Evolutionary conservation across 1,284 basidiomycete genomes (phyloP).

Genomic region (Apiotrichum gracile): DNA sequence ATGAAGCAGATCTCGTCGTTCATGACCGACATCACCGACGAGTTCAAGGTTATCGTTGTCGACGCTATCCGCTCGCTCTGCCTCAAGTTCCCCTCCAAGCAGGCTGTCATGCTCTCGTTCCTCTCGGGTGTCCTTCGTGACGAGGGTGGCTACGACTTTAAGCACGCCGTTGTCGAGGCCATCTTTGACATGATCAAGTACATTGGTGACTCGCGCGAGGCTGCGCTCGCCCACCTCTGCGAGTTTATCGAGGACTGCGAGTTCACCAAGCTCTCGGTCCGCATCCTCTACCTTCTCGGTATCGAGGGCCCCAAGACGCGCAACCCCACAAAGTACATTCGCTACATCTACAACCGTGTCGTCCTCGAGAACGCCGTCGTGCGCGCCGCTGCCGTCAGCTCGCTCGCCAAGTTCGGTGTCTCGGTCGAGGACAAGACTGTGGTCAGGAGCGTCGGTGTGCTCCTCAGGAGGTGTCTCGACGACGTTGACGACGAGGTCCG

Average conservation of each 20-base stretch:
- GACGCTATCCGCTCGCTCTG: conserved; percentile 97
- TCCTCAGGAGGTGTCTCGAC: conserved; percentile 87
- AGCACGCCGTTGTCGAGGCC: conserved; percentile 96
- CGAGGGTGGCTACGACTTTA: conserved; percentile 99
- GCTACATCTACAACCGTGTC: conserved; percentile 99
- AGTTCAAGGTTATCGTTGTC: conserved; percentile 99
- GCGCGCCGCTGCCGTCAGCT: conserved; percentile 89
- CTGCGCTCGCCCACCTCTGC: conserved; percentile 93
- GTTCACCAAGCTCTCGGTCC: conserved; percentile 97
- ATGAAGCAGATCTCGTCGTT: conserved; percentile 99
- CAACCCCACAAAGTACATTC: conserved; percentile 96
- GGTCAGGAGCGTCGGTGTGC: conserved; percentile 78
- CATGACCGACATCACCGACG: conserved; percentile 99
- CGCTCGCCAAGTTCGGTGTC: conserved; percentile 94
- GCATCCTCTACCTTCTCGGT: conserved; percentile 90
- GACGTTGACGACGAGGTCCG: conserved; percentile 99
- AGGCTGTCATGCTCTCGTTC: conserved; percentile 91
- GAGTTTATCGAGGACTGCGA: conserved; percentile 99
- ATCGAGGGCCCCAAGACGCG: conserved; percentile 92
- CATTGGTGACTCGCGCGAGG: conserved; percentile 91
- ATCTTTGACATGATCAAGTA: conserved; percentile 99
- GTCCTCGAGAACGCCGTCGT: conserved; percentile 98
- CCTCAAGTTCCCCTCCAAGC: conserved; percentile 97
- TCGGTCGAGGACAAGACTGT: conserved; percentile 72
- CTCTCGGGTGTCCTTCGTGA: conserved; percentile 88